These are phyloP conservation scores for Phytophthora uliginosa DNA, from an alignment of 352 stramenopile species.

Conservation along the genomic window DNA sequence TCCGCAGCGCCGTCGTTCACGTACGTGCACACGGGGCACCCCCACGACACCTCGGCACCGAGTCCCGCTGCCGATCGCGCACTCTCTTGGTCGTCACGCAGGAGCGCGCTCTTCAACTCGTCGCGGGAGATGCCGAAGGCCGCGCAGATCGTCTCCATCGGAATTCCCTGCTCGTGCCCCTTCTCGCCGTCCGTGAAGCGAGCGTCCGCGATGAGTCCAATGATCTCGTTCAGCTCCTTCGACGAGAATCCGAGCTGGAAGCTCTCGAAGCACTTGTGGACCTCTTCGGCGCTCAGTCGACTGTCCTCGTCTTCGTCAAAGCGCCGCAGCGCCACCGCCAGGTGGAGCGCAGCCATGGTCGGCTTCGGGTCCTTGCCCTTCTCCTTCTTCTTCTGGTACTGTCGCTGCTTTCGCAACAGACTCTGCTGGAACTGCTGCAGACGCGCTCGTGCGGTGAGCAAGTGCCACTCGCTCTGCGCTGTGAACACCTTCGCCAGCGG, in stretches of 20 bases:
- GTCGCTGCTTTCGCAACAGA: conserved; percentile 69
- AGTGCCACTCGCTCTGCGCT: conserved; percentile 97
- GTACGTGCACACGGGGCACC: conserved; percentile 84
- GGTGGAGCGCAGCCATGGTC: conserved; percentile 44
- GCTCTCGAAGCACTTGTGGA: conserved; percentile 88
- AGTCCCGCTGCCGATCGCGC: conserved; percentile 22
- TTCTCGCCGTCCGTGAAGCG: conserved; percentile 50
- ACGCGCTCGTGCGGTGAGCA: conserved; percentile 80
- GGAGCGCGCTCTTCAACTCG: conserved; percentile 67
- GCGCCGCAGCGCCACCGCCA: conserved; percentile 67
- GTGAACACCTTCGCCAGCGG: conserved; percentile 98
- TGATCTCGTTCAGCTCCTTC: conserved; percentile 87
- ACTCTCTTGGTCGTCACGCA: conserved; percentile 53
- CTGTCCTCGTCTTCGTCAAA: conserved; percentile 84
- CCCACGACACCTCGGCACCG: conserved; percentile 50
- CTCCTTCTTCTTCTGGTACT: conserved; percentile 53
- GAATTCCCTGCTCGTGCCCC: conserved; percentile 44
- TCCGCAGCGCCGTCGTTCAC: conserved; percentile 59
- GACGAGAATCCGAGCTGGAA: conserved; percentile 89
- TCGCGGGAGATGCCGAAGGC: conserved; percentile 70
- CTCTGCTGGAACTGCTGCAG: conserved; percentile 90
- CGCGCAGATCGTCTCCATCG: conserved; percentile 77
- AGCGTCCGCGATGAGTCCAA: conserved; percentile 76
- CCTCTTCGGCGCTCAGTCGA: conserved; percentile 70
- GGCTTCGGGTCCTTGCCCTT: conserved; percentile 42